Base-by-base conservation (phyloP, 1,284 basidiomycete genomes). In the Fomitopsis betulina region DNA sequence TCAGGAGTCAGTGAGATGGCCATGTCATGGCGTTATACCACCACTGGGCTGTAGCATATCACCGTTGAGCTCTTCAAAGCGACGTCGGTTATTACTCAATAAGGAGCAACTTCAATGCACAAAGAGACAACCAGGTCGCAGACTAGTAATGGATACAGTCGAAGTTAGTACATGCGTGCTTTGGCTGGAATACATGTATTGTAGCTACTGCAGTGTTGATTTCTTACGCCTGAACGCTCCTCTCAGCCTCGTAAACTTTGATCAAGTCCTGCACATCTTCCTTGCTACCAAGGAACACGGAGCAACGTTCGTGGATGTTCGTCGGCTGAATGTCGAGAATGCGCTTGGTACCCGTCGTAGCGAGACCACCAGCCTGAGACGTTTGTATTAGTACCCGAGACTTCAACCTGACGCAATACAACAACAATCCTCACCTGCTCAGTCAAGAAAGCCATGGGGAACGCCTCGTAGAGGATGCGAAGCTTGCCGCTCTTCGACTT, bases 401-500 rank as follows among this genome's bases (percentile, higher is more conserved):
- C 53, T 43, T 9, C 25, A 12, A 33, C 15, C 25, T 10, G 27
- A 19, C 27, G 32, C 19, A 13, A 5, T 35, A 57, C 13, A 2
- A n/a, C 39, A n/a, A n/a, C n/a, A n/a, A n/a, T n/a, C 73, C 83
- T 53, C 60, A 89, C 91, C 84, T 96, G 94, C 70, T 98, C 96
- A 4, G 88, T 95, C 68, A 98, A 77, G 78, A 92, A 96, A 2
- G 96, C 93, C 96, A 98, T 98, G n/a, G 96, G 96, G 84, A 98
- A 99, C 5, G 94, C 96, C 77, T 99, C 97, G 70, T 99, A 99
- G 52, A 99, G 78, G 70, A 99, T 78, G 69, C 97, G 84, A 67
- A 99, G 81, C 78, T 99, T 99, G 58, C 96, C 96, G 66, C 77
- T 89, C 80, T 96, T 97, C 77, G 86, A 93, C 85, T 99, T 99